Base-by-base conservation (phyloP, 148 eudicot genomes). In the Oxyria digyna region DNA sequence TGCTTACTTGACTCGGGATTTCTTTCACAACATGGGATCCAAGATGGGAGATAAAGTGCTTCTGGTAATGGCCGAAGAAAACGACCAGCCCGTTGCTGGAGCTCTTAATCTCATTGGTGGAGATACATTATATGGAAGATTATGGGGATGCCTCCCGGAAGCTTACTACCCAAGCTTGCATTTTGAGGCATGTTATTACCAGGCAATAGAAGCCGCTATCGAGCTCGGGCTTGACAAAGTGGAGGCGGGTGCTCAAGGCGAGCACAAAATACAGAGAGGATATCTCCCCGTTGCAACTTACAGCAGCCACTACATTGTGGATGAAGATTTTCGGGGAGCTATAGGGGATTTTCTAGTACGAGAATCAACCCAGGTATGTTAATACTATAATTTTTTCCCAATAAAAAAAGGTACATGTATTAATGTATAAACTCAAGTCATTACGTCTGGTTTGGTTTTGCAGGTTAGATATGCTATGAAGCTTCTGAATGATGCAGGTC, bases 241-340 rank as follows among this genome's bases (percentile, higher is more conserved):
- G 75, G 99, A 94, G 86, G 99, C 99, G 35, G 99, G 99, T 72
- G 99, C 99, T 70, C 99, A 94, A 77, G 99, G 99, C 62, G 99
- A 94, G 83, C 99, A 94, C 77, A 94, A 94, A 84, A 85, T 94
- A 38, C 97, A 94, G 80, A 81, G 97, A 69, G 99, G 99, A 18
- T 94, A 94, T 75, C 79, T 94, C 67, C 97, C 99, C 6, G 93
- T 85, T 65, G 45, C 91, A 68, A 94, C 99, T 18, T 91, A 88
- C 76, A 94, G 99, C 80, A 78, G 84, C 74, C 99, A 94, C 79
- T 91, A 85, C 78, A 85, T 94, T 45, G 83, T 80, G 2, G 88
- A 90, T 64, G 87, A 81, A 77, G 91, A 73, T 41, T 94, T 94
- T 73, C 78, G 83, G 40, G 80, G 71, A 74, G 85, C 89, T 67